A percentile compares a stretch with the other conserved stretches of the same genome.
Conservation (phyloP, 768 basidiomycete species). For the Agaricus subrufescens region DNA sequence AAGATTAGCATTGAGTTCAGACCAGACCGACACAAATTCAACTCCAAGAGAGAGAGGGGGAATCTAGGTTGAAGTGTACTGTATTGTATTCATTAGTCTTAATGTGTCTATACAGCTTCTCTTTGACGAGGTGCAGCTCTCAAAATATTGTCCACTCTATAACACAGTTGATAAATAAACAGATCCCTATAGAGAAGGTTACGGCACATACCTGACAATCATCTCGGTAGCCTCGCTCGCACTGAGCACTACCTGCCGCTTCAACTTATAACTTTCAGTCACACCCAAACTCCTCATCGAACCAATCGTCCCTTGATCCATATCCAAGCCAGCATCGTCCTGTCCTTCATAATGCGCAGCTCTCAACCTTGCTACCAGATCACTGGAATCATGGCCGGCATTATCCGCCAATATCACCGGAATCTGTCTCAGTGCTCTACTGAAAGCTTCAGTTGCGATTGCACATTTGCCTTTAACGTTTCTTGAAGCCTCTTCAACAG, state of each 20-base stretch:
- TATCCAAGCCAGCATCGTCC: slow-evolving; percentile 85
- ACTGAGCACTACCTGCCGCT: slow-evolving; percentile 90
- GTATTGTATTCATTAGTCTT: not conserved
- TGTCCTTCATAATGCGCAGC: slow-evolving; percentile 94
- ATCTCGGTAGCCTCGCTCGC: slow-evolving; percentile 97
- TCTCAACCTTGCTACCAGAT: slow-evolving; percentile 83
- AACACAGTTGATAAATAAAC: not conserved
- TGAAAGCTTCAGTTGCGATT: slow-evolving; percentile 91
- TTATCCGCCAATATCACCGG: slow-evolving; percentile 97
- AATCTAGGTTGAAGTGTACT: no score
- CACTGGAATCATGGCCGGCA: slow-evolving; percentile 96
- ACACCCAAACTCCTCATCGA: slow-evolving; percentile 88
- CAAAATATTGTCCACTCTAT: slow-evolving; percentile 88
- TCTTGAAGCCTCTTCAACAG: slow-evolving; percentile 84
- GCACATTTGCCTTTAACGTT: slow-evolving; percentile 92
- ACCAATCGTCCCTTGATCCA: slow-evolving; percentile 80
- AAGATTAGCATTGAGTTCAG: no score
- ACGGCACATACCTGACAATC: slow-evolving; percentile 76
- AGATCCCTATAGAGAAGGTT: not conserved
- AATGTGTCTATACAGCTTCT: slow-evolving; percentile 59
- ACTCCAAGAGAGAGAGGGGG: no score
- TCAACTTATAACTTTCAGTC: slow-evolving; percentile 97
- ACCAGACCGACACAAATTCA: no score
- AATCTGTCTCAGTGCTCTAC: slow-evolving; percentile 85
- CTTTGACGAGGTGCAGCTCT: slow-evolving; percentile 80